Base-by-base conservation (phyloP, 2,329 filamentous ascomycete species). In the Sclerotinia minor region DNA sequence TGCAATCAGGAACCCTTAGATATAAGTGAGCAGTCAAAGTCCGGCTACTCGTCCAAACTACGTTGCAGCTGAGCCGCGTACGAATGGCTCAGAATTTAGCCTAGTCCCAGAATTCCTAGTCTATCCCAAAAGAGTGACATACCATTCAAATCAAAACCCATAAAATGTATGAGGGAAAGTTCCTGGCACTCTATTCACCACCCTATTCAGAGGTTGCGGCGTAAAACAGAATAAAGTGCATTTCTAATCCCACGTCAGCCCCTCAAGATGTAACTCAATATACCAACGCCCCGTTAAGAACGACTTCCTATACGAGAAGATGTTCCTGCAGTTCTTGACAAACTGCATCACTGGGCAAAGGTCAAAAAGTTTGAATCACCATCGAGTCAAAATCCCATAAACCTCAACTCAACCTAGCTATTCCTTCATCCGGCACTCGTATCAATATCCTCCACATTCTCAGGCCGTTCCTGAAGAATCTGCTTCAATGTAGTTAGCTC, bases 241-340 rank as follows among this genome's bases (percentile, higher is more conserved):
- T 35, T 72, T 76, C 76, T 72, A 74, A 71, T 68, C 76, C 72
- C 73, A 76, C 73, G 73, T 32, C 66, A 69, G 44, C 2, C 61
- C n/a, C 1, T 13, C n/a, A 26, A 19, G 21, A 59, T 21, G 19
- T 15, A 41, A 19, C 47, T 68, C 64, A 73, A 75, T 76, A 72
- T 92, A 77, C 90, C 89, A 91, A 90, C 87, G 89, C 87, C 92
- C 89, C 90, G 89, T 92, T 92, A 89, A 89, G 88, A 83, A 81
- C 83, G 84, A 83, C 80, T 83, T 86, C 85, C 86, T 89, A 83
- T 81, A 84, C 77, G 84, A 87, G 85, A 83, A 80, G 9, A 81
- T 85, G 87, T 82, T 84, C 89, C 85, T 89, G 89, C 89, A 85
- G 83, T 84, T 89, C 85, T 83, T 85, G 84, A 21, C 80, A 83